phyloP scores from a whole-genome alignment of 495 filamentous ascomycete genomes.

The Jackrogersella multiformis region DNA sequence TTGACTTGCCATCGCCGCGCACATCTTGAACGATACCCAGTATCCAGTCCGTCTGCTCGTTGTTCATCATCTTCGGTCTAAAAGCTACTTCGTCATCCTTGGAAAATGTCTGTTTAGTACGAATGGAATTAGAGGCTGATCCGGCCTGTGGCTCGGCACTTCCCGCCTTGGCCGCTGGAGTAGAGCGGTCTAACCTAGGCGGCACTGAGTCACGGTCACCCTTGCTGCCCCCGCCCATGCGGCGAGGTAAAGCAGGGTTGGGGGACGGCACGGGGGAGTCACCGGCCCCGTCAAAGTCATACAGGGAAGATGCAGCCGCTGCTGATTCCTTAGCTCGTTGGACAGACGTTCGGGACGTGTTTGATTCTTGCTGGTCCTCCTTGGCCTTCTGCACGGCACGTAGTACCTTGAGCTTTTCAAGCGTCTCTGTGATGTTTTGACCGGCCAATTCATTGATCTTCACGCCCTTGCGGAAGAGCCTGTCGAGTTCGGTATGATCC shows the following conservation, averaged over 20 bases:
- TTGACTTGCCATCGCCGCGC: constrained; percentile 84
- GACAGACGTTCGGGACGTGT: constrained; percentile 41
- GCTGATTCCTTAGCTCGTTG: constrained; percentile 44
- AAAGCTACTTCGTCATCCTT: constrained; percentile 87
- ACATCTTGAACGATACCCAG: constrained; percentile 88
- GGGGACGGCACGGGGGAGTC: constrained; percentile 77
- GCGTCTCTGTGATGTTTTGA: constrained; percentile 49
- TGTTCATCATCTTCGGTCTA: constrained; percentile 75
- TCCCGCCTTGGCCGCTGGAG: constrained; percentile 54
- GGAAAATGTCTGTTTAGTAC: constrained; percentile 63
- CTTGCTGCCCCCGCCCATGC: constrained; percentile 44
- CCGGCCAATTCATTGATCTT: constrained; percentile 51
- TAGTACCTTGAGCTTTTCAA: constrained; percentile 58
- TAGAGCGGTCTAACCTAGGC: constrained; percentile 55
- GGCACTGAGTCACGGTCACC: constrained; percentile 60
- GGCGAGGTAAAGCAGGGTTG: constrained; percentile 54
- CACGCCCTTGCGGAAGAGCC: constrained; percentile 53
- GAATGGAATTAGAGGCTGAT: constrained; percentile 42
- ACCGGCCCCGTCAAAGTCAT: constrained; percentile 73
- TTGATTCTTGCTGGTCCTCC: constrained; percentile 67
- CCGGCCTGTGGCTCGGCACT: constrained; percentile 56
- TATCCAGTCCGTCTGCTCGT: constrained; percentile 83
- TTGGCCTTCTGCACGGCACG: constrained; percentile 61
- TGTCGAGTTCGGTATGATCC: constrained; percentile 52
- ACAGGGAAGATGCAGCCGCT: constrained; percentile 56